Conservation (phyloP, 2,329 filamentous ascomycete genomes). For the Paraconiothyrium brasiliense region DNA sequence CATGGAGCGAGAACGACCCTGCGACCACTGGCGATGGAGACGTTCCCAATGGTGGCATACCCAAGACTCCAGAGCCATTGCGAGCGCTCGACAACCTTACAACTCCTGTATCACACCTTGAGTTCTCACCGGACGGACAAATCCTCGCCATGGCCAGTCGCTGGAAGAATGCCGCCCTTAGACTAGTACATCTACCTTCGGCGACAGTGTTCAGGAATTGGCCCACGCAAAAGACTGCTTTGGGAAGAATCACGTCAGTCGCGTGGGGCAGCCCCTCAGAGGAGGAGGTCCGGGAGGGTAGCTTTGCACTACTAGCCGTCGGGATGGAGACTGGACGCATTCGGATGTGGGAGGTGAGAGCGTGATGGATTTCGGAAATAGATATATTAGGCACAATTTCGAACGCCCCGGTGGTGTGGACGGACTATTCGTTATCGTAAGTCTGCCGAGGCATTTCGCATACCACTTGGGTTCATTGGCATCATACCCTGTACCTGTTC, state of each 20-base stretch:
- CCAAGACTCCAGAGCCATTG: slow-evolving; percentile 74
- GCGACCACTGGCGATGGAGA: slow-evolving; percentile 23
- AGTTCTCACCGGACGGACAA: slow-evolving; percentile 90
- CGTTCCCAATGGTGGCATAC: slow-evolving; percentile 60
- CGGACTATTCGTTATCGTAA: slow-evolving; percentile 14
- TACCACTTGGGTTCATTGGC: slow-evolving; percentile 5
- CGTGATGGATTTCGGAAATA: slow-evolving; percentile 24
- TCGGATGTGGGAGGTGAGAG: slow-evolving; percentile 78
- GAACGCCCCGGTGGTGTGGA: slow-evolving; percentile 4
- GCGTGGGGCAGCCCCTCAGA: slow-evolving; percentile 56
- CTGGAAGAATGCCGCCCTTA: slow-evolving; percentile 87
- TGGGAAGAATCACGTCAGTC: slow-evolving; percentile 78
- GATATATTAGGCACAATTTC: slow-evolving; percentile 13
- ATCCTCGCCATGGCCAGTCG: slow-evolving; percentile 85
- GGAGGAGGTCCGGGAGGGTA: slow-evolving; percentile 70
- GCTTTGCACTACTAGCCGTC: slow-evolving; percentile 72
- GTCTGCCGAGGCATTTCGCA: slow-evolving; percentile 11
- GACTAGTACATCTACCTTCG: slow-evolving; percentile 86
- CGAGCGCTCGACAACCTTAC: slow-evolving; percentile 85
- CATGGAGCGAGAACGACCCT: slow-evolving; percentile 60
- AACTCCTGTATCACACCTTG: slow-evolving; percentile 80
- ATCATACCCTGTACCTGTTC: slow-evolving; percentile 2
- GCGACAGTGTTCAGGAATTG: slow-evolving; percentile 97
- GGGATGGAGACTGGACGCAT: slow-evolving; percentile 91
- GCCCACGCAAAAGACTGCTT: slow-evolving; percentile 88